Base-by-base conservation (phyloP, 352 stramenopile species). In the Phytophthora vignae region DNA sequence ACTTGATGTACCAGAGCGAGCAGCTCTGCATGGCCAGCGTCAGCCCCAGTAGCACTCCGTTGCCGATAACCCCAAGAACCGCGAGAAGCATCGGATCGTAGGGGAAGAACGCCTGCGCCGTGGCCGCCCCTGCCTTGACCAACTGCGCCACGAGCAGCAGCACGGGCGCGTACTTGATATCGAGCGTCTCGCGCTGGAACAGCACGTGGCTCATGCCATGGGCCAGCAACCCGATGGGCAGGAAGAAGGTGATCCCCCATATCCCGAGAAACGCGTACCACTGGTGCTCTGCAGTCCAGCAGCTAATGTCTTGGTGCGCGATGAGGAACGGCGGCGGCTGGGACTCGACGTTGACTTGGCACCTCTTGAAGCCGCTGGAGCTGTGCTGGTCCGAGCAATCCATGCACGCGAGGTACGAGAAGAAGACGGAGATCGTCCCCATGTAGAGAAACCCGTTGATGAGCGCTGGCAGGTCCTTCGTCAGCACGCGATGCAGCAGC, bases 171-270 rank as follows among this genome's bases (percentile, higher is more conserved):
- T 88, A 91, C 59, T 90, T 88, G 66, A 90, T 83, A 60, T 90
- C 84, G 17, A 90, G 63, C 31, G 76, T 81, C 53, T 90, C 84
- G 33, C 83, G 76, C 44, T 85, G 80, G 44, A 91, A 91, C 44
- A 91, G 48, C 19, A 91, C 84, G 22, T 91, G 81, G 49, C 76
- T 89, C 84, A 91, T 90, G 21, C 83, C 83, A 33, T 87, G 78
- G 7, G 79, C 73, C 25, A 91, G 69, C 33, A 91, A 52, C 2
- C 82, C 84, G 14, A 91, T 84, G 1, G 80, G 84, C 8, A 91
- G 40, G 67, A 90, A 88, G 71, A 89, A 89, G 5, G 80, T 81
- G 17, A 87, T 73, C 0, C 82, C 82, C 78, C 80, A 85, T n/a
- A 90, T 53, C 1, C 82, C 84, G 3, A 91, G 62, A n/a, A 89